Base-by-base conservation (phyloP, 495 filamentous ascomycete genomes). In the Pyrenula aspistea region DNA sequence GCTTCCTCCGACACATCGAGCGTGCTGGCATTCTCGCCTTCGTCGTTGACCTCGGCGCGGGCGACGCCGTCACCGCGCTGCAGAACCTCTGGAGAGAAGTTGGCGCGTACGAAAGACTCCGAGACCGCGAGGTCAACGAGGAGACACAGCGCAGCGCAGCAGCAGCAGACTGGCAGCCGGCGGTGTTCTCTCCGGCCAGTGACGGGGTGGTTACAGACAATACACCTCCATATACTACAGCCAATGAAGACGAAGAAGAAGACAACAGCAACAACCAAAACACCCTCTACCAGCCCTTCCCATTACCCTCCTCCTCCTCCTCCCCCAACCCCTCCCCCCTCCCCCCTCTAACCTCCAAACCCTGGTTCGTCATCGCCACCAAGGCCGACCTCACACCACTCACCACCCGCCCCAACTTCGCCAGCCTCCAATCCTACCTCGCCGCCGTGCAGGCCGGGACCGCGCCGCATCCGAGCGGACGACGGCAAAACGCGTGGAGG, bases 301-400 rank as follows among this genome's bases (percentile, higher is more conserved):
- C 22, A 54, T 20, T 10, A n/a, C 24, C n/a, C 23, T 22, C 22
- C 10, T 12, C n/a, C 25, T 49, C 25, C 25, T 57, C 62, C 0
- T 53, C 63, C 12, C 63, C 74, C 19, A 72, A 71, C 49, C 63
- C 58, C 8, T 65, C 75, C 12, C 49, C 59, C 12, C 68, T 77
- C 24, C 76, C 86, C 15, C 82, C 87, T 49, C 87, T 94, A 52
- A 86, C 87, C 15, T 77, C 77, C 10, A 98, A 98, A 67, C 90
- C 92, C 3, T 98, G 94, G 94, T 93, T 96, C 62, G 91, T 97
- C 1, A 87, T 97, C 36, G 94, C 91, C 10, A 96, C 91, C 36
- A 98, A 98, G 68, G 91, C 89, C 10, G 93, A 98, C 68, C 65
- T 96, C 53, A 79, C 82, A 10, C n/a, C n/a, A n/a, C n/a, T n/a